Conservation (phyloP, 2,329 filamentous ascomycete genomes). For the Talaromyces sp. region DNA sequence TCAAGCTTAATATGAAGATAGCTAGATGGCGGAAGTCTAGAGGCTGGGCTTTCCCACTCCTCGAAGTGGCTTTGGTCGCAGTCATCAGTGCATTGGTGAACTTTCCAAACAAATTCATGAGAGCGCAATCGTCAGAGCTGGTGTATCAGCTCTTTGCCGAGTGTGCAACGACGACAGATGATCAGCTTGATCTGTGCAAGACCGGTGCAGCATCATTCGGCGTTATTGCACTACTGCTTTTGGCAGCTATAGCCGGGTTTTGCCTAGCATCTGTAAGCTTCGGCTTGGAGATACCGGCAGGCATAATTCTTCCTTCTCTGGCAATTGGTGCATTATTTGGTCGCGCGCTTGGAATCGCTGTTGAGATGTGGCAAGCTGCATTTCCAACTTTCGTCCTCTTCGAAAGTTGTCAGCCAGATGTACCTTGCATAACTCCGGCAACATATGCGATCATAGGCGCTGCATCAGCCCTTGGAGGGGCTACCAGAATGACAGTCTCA, state of each 20-base stretch:
- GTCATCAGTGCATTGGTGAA: conserved; percentile 83
- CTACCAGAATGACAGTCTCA: conserved; percentile 93
- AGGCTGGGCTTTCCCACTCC: conserved; percentile 68
- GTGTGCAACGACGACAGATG: conserved; percentile 75
- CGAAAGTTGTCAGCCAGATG: conserved; percentile 74
- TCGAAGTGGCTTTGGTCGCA: conserved; percentile 76
- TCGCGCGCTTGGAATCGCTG: conserved; percentile 80
- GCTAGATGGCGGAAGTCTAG: conserved; percentile 73
- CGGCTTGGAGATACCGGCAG: conserved; percentile 88
- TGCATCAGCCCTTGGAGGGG: conserved; percentile 87
- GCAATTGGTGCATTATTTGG: conserved; percentile 89
- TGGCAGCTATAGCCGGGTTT: conserved; percentile 80
- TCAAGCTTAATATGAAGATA: conserved; percentile 86
- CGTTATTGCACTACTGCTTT: conserved; percentile 76
- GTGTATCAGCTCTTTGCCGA: conserved; percentile 91
- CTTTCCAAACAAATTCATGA: conserved; percentile 95
- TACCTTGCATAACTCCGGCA: conserved; percentile 85
- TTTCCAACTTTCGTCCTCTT: conserved; percentile 78
- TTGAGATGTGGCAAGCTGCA: conserved; percentile 81
- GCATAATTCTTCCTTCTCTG: conserved; percentile 94
- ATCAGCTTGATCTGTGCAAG: conserved; percentile 87
- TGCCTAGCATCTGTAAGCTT: conserved; percentile 85
- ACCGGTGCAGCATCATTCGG: conserved; percentile 76
- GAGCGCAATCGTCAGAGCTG: conserved; percentile 84
- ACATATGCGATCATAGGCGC: conserved; percentile 97